phyloP scores from a whole-genome alignment of 2,329 filamentous ascomycete genomes.

The Trichoderma atroviride region DNA sequence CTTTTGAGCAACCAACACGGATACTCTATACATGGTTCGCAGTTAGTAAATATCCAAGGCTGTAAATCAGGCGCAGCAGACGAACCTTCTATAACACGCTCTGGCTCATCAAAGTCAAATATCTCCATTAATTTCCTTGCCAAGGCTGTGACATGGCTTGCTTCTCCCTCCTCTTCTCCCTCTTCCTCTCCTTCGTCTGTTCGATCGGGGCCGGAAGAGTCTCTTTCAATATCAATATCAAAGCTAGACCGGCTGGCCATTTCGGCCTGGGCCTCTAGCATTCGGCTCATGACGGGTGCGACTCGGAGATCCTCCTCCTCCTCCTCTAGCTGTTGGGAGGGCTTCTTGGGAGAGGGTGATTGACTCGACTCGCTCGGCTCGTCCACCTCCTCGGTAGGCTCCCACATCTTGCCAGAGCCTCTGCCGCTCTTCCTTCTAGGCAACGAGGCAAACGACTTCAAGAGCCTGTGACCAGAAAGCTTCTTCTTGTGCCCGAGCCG shows the following conservation, averaged over 20 bases:
- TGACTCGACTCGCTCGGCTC: conserved; percentile 36
- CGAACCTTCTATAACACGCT: conserved; percentile 79
- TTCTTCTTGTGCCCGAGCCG: conserved; percentile 55
- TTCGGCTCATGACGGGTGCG: conserved; percentile 75
- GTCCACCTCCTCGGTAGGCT: conserved; percentile 41
- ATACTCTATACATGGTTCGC: conserved; percentile 63
- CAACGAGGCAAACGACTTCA: conserved; percentile 67
- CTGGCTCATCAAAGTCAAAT: conserved; percentile 78
- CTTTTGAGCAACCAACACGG: conserved; percentile 92
- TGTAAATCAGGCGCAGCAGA: conserved; percentile 6
- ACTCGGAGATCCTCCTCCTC: conserved; percentile 49
- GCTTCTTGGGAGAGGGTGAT: conserved; percentile 32
- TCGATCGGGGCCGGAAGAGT: conserved; percentile 45
- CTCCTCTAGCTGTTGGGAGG: conserved; percentile 25
- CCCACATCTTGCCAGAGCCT: conserved; percentile 45
- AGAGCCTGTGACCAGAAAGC: conserved; percentile 65
- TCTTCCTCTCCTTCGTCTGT: conserved; percentile 34
- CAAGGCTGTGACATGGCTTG: conserved; percentile 59
- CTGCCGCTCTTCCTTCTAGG: conserved; percentile 50
- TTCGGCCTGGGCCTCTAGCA: conserved; percentile 71
- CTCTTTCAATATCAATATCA: conserved; percentile 56
- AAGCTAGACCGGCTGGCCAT: conserved; percentile 62
- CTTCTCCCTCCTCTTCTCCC: conserved; percentile 33
- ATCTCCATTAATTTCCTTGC: conserved; percentile 78
- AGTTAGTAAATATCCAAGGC: conserved; percentile 1